Base-by-base conservation (phyloP, 2,329 filamentous ascomycete genomes). In the Bipolaris cookei region DNA sequence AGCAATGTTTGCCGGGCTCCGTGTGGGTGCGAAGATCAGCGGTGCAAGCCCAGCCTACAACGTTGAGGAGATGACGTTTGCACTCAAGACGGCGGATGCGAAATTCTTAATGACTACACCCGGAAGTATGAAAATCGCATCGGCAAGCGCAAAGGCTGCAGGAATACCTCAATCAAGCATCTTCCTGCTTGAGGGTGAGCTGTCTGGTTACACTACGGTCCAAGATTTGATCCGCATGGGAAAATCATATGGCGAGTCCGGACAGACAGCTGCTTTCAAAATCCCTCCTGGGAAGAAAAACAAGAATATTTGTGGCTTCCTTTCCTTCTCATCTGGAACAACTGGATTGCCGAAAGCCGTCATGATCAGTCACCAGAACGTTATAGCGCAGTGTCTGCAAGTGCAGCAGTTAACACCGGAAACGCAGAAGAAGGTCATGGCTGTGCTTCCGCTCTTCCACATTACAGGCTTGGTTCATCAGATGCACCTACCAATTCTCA, bases 1-100 rank as follows among this genome's bases (percentile, higher is more conserved):
- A 5, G 85, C 84, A 13, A 84, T 88, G 79, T 81, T 85, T 54
- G 82, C 83, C 0, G 81, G 82, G 1, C 76, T 86, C 6, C 80
- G 83, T 11, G 80, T 78, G 5, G 83, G 80, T 61, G 86, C 83
- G 7, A 80, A 85, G 28, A 83, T 88, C 1, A 85, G 82, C 2
- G 87, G 87, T 1, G 87, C 86, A 0, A 85, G 81, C 14, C 87
- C 87, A 0, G 87, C 86, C 0, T 90, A 89, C 72, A 88, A 85
- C 54, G 79, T 85, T 14, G 87, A 90, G 47, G 88, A 90, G 64
- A 88, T 90, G 84, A 83, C 81, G 1, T 88, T 88, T 70, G 86
- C 86, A 1, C 75, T 90, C 2, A 82, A 83, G 63, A 86, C 81
- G 1, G 83, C 80, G 0, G 77, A 83, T 32, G 82, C 84, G 2